Evolutionary conservation across 163 green algal genomes (phyloP).

Genomic region (Trebouxia gelatinosa): DNA sequence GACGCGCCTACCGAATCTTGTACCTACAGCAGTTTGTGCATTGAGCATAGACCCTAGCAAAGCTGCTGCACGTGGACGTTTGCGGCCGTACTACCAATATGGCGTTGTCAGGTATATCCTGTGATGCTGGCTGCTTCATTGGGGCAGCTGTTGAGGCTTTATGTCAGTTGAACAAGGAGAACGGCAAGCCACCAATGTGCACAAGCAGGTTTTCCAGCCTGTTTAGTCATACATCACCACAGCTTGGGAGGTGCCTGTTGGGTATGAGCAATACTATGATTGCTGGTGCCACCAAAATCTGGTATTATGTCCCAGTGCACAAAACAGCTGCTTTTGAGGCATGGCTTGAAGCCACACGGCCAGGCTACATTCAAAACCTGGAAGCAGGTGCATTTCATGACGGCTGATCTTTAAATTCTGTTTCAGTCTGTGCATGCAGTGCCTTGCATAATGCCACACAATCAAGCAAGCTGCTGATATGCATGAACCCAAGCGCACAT

Average conservation of each 20-base stretch:
- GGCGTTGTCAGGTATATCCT: slow-evolving; percentile 25
- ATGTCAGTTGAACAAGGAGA: too few species aligned
- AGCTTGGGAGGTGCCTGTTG: slow-evolving; percentile 10
- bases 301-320: slow-evolving; percentile 13
- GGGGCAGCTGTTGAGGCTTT: too few species aligned
- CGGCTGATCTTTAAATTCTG: too few species aligned
- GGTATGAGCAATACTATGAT: slow-evolving; percentile 27
- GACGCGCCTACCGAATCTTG: background rate
- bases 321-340: slow-evolving; percentile 11
- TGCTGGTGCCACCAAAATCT: slow-evolving; percentile 12
- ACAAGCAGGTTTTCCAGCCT: slow-evolving; percentile 14
- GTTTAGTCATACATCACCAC: slow-evolving; percentile 19
- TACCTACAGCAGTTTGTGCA: slow-evolving; percentile 7
- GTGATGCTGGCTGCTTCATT: too few species aligned
- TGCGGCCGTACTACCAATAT: slow-evolving; percentile 20
- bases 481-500: too few species aligned
- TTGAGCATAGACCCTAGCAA: slow-evolving; percentile 19
- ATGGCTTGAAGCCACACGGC: slow-evolving; percentile 8
- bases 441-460: too few species aligned
- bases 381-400: slow-evolving; percentile 16
- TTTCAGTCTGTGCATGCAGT: too few species aligned
- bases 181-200: too few species aligned
- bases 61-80: background rate
- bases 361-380: slow-evolving; percentile 13
- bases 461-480: too few species aligned